Evolutionary conservation across 768 basidiomycete genomes (phyloP).

Genomic region (Auriscalpium vulgare): DNA sequence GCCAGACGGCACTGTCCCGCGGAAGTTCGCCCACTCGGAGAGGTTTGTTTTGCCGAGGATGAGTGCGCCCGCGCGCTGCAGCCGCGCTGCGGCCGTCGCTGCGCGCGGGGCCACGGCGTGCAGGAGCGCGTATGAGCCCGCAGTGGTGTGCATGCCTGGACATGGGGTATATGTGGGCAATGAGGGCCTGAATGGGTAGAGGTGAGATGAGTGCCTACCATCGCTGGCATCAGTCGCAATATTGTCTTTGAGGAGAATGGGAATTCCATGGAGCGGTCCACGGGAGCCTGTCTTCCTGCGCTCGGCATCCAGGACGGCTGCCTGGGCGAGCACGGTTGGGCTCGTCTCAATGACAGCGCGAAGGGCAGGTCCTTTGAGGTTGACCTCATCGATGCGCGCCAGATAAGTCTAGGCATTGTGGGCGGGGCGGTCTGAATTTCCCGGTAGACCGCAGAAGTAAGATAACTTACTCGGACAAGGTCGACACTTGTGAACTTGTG

Average conservation of each 20-base stretch:
- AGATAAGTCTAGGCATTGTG: constrained; percentile 50
- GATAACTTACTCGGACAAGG: too few relatives aligned
- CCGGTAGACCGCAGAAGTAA: too few relatives aligned
- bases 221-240: constrained; percentile 27
- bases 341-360: constrained; percentile 55
- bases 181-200: constrained; percentile 4
- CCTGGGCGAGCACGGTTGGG: constrained; percentile 42
- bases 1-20: constrained; percentile 30
- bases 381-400: constrained; percentile 63
- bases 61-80: constrained; percentile 28
- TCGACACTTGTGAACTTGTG: too few relatives aligned
- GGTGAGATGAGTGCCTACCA: constrained; percentile 11
- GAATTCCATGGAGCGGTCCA: constrained; percentile 47
- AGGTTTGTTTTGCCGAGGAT: constrained; percentile 35
- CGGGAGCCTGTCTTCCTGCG: constrained; percentile 34
- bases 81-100: constrained; percentile 21
- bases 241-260: constrained; percentile 41
- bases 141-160: constrained; percentile 4
- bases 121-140: constrained; percentile 27
- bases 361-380: constrained; percentile 46
- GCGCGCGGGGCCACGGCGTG: constrained; percentile 26
- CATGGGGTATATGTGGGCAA: constrained; percentile 7
- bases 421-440: not conserved
- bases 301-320: constrained; percentile 41
- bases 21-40: constrained; percentile 36